Percentiles rank a stretch among this genome's conserved stretches.
Conservation (phyloP, 73 alveolate species). For the Stentor roeselii region DNA sequence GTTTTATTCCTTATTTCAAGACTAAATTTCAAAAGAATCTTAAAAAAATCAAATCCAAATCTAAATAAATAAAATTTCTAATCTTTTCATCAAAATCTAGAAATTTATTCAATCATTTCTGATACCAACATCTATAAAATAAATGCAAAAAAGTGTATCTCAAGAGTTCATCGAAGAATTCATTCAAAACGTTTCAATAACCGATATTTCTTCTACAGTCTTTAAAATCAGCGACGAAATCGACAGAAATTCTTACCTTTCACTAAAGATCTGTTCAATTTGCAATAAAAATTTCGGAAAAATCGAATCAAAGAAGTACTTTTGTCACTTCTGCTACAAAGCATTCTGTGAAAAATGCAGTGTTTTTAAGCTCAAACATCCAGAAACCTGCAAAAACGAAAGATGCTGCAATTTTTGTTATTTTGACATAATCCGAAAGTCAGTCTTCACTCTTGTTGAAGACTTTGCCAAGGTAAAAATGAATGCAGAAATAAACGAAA, state of each 20-base stretch:
- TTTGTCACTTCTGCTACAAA: not conserved
- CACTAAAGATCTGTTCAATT: not conserved
- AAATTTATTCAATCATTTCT: not conserved
- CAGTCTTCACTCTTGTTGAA: not conserved
- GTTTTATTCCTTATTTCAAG: not conserved
- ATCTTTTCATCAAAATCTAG: not conserved
- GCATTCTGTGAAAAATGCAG: not conserved
- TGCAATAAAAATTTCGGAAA: not conserved
- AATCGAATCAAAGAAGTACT: not conserved
- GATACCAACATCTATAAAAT: not conserved
- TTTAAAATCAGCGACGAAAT: too few relatives aligned
- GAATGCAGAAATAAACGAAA: not conserved
- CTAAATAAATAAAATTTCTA: not conserved
- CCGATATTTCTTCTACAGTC: too few relatives aligned
- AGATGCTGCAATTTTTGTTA: not conserved
- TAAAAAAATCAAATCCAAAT: not conserved
- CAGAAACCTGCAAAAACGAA: not conserved
- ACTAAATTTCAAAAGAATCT: not conserved
- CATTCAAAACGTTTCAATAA: too few relatives aligned
- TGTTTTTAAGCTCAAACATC: not conserved
- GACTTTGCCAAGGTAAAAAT: not conserved
- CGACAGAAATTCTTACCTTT: not conserved
- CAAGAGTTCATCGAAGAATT: too few relatives aligned
- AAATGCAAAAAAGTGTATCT: too few relatives aligned
- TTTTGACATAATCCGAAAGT: too few relatives aligned